Base-by-base conservation (phyloP, 1,284 basidiomycete species). In the Tilletiopsis washingtonensis region DNA sequence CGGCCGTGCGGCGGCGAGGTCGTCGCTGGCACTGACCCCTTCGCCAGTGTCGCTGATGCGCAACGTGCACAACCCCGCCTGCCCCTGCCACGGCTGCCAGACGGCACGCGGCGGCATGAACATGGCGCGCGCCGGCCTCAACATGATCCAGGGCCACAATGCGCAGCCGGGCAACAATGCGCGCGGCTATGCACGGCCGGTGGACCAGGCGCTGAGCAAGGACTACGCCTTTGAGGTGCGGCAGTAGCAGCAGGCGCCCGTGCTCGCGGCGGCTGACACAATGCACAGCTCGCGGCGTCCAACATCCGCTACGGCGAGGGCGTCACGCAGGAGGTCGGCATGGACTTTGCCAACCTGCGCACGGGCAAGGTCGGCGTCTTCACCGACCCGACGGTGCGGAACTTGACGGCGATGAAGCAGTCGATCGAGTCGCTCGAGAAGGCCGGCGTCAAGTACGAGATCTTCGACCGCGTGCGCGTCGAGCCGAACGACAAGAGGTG, bases 151-250 rank as follows among this genome's bases (percentile, higher is more conserved):
- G 17, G 57, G 56, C 24, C 66, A 69, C 51, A 61, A 59, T 27
- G 37, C 51, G 15, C 52, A 57, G 34, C 47, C 53, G 5, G 59
- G 59, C 4, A 55, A 57, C 34, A 62, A 47, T 15, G 41, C 56
- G 2, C 56, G 71, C 11, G 57, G 60, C 5, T 75, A 73, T 49
- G 91, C 90, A n/a, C 88, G 87, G 1, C 91, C 91, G 23, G 83
- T 88, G 12, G 81, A 88, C 47, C 66, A 75, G 3, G 77, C 83
- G 7, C 43, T 67, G 3, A 51, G 89, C 74, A 89, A 85, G 71
- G 91, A 97, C 75, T 97, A 96, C 74, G 91, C 91, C 0, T 97
- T 96, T 67, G 91, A 97, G 80, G 88, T 85, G 61, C 50, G 75
- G 69, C n/a, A 37, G 7, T 14, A 4, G 5, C 5, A 4, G 5